phyloP scores from a whole-genome alignment of 306 rosid species.

The Prunus mume region DNA sequence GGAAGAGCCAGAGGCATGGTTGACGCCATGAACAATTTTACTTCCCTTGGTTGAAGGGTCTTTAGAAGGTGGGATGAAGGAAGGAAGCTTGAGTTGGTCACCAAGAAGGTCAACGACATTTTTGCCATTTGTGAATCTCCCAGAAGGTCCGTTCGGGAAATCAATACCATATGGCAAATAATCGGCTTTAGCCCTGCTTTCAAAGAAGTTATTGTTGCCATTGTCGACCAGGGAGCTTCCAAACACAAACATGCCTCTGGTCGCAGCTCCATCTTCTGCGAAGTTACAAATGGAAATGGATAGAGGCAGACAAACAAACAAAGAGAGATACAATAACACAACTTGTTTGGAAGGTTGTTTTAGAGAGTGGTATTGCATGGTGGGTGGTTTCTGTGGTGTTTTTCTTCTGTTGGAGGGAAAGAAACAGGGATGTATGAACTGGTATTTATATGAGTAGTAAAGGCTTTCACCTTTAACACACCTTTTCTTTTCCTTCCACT shows the following conservation, averaged over 20 bases:
- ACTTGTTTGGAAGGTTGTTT: neutral
- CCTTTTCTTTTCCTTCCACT: no score
- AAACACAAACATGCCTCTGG: slow-evolving; percentile 48
- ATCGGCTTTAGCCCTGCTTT: slow-evolving; percentile 36
- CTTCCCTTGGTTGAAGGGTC: slow-evolving; percentile 38
- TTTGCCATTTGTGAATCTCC: slow-evolving; percentile 54
- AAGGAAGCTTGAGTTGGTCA: slow-evolving; percentile 13
- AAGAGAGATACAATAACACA: neutral
- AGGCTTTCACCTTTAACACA: neutral
- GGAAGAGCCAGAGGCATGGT: slow-evolving; percentile 49
- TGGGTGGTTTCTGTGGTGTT: neutral
- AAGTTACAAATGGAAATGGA: neutral
- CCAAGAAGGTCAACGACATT: slow-evolving; percentile 34
- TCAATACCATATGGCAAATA: slow-evolving; percentile 48
- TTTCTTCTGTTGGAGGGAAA: neutral
- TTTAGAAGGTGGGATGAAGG: neutral
- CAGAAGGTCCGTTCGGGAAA: slow-evolving; percentile 37
- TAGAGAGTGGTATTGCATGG: neutral
- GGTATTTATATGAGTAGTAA: no score
- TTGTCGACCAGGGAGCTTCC: slow-evolving; percentile 58
- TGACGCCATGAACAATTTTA: slow-evolving; percentile 43
- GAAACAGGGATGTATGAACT: neutral
- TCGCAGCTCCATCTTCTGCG: neutral
- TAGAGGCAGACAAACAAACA: neutral
- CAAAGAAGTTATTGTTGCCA: slow-evolving; percentile 50